Evolutionary conservation across 2,329 filamentous ascomycete species (phyloP).

Genomic region (Blastomyces parvus): DNA sequence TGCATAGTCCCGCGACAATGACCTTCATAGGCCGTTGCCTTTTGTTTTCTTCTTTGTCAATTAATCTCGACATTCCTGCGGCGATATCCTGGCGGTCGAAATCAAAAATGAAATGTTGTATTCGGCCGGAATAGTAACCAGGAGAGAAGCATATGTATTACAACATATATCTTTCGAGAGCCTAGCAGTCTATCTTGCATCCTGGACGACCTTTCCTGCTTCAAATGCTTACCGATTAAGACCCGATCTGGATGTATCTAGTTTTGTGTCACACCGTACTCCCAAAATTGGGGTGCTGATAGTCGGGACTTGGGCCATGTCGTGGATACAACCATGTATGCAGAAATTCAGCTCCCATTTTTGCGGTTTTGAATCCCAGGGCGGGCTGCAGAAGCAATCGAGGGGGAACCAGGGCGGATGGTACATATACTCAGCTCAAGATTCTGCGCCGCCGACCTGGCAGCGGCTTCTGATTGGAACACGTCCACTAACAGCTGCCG

Average conservation of each 20-base stretch:
- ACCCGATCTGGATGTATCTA: background rate
- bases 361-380: background rate
- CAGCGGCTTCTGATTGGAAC: background rate
- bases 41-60: constrained; percentile 4
- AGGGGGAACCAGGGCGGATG: background rate
- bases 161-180: background rate
- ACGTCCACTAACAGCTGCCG: background rate
- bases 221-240: background rate
- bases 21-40: constrained; percentile 6
- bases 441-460: background rate
- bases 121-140: background rate
- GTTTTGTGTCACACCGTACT: background rate
- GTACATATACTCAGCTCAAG: background rate
- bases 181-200: background rate
- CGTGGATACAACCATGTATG: background rate
- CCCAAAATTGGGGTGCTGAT: background rate
- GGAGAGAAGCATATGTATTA: background rate
- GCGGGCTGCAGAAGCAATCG: background rate
- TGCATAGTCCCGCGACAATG: constrained; percentile 6
- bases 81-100: background rate
- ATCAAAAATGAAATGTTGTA: background rate
- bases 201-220: background rate
- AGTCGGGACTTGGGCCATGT: background rate
- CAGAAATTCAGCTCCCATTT: background rate
- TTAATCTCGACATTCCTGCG: constrained; percentile 1